phyloP scores from a whole-genome alignment of 2,329 filamentous ascomycete genomes.

The Aspergillus fumigatus region DNA sequence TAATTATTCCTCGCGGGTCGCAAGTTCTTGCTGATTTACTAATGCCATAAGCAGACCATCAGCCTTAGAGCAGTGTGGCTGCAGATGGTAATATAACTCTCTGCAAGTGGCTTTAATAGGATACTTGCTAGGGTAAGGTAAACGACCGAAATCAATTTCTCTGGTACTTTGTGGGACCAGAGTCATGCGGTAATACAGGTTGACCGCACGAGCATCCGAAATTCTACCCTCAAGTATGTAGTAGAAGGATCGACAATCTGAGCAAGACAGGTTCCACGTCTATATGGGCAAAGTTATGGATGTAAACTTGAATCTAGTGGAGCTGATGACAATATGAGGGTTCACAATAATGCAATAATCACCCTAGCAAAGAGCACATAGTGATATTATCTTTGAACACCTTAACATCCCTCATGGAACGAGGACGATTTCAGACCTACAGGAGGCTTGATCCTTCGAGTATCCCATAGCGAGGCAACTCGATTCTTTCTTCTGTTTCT shows the following conservation, averaged over 20 bases:
- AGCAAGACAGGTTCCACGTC: not conserved
- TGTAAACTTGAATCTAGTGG: not conserved
- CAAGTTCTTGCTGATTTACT: not conserved
- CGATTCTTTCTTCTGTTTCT: not conserved
- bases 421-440: too few species aligned
- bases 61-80: conserved; percentile 11
- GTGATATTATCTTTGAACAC: too few species aligned
- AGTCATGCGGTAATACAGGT: not conserved
- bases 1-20: not conserved
- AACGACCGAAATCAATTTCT: not conserved
- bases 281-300: not conserved
- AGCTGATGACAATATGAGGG: not conserved
- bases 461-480: not conserved
- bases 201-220: not conserved
- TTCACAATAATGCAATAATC: not conserved
- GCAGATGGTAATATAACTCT: conserved; percentile 15
- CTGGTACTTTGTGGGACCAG: not conserved
- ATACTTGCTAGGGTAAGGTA: not conserved
- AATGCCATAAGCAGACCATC: conserved; percentile 3
- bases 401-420: too few species aligned
- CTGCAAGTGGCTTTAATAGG: conserved; percentile 18
- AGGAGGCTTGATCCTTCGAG: not conserved
- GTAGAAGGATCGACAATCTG: not conserved
- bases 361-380: not conserved
- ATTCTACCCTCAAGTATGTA: not conserved